phyloP scores from a whole-genome alignment of 2,329 filamentous ascomycete genomes.

The Penicillium hesseltinei region DNA sequence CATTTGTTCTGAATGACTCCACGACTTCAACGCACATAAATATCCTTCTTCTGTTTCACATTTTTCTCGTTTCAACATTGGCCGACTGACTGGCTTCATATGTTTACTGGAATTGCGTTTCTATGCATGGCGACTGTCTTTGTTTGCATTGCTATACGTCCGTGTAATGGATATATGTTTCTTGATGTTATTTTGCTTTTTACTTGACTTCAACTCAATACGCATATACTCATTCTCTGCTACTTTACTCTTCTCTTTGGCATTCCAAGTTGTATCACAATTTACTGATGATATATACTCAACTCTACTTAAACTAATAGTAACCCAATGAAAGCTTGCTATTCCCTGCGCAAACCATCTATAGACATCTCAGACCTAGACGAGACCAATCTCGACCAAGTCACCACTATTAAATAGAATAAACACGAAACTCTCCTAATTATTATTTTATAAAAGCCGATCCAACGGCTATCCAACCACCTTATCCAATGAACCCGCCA shows the following conservation, averaged over 20 bases:
- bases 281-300: neutral
- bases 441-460: neutral
- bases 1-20: neutral
- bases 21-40: slow-evolving; percentile 7
- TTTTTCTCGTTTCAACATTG: neutral
- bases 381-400: neutral
- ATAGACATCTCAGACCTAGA: neutral
- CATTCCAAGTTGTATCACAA: neutral
- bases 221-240: too few relatives aligned
- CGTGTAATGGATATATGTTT: slow-evolving; percentile 12
- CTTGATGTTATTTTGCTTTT: neutral
- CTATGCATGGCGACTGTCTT: slow-evolving; percentile 8
- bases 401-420: neutral
- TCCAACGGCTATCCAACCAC: neutral
- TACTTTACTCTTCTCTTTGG: neutral
- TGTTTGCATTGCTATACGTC: slow-evolving; percentile 1
- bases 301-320: neutral
- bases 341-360: neutral
- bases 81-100: neutral
- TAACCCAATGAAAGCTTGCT: neutral
- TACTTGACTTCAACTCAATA: neutral
- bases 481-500: neutral
- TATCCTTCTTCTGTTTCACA: slow-evolving; percentile 5
- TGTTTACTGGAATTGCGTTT: neutral
- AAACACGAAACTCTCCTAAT: neutral